Evolutionary conservation across 305 asterid genomes (phyloP).

Genomic region (Striga hermonthica): DNA sequence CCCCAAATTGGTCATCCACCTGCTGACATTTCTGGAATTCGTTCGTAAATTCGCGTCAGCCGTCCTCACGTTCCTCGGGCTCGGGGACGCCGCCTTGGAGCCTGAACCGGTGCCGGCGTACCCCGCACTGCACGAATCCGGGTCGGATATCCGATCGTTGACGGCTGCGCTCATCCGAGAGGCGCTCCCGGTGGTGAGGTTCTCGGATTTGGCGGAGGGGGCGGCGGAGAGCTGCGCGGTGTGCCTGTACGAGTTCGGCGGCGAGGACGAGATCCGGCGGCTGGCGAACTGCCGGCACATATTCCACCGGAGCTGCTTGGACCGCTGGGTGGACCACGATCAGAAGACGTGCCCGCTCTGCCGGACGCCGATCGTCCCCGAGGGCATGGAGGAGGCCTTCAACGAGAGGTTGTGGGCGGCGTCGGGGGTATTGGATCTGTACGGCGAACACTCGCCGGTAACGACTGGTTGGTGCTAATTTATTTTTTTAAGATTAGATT

Average conservation of each 20-base stretch:
- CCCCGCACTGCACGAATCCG: slow-evolving; percentile 31
- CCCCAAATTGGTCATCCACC: slow-evolving; percentile 59
- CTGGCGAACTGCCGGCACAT: slow-evolving; percentile 68
- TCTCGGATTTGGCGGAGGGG: slow-evolving; percentile 49
- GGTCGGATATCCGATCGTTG: slow-evolving; percentile 42
- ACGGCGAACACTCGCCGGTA: slow-evolving; percentile 52
- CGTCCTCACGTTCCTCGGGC: slow-evolving; percentile 44
- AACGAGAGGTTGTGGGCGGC: slow-evolving; percentile 69
- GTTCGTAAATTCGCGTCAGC: slow-evolving; percentile 44
- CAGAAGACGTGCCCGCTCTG: slow-evolving; percentile 84
- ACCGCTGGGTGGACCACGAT: slow-evolving; percentile 96
- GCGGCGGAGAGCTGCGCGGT: slow-evolving; percentile 68
- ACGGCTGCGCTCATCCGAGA: slow-evolving; percentile 69
- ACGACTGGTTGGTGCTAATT: slow-evolving; percentile 36
- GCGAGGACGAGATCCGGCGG: slow-evolving; percentile 76
- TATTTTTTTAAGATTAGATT: slow-evolving; percentile 25
- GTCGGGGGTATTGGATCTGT: slow-evolving; percentile 42
- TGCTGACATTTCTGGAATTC: slow-evolving; percentile 52
- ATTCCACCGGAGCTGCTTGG: slow-evolving; percentile 78
- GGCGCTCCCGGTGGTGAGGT: slow-evolving; percentile 61
- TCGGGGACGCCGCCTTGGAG: slow-evolving; percentile 66
- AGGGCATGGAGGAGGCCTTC: slow-evolving; percentile 57
- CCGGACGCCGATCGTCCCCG: slow-evolving; percentile 65
- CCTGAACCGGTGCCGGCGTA: slow-evolving; percentile 51
- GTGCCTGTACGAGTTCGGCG: slow-evolving; percentile 65